These are phyloP conservation scores for Pythium insidiosum DNA, from an alignment of 352 stramenopile genomes.

Conservation along the genomic window DNA sequence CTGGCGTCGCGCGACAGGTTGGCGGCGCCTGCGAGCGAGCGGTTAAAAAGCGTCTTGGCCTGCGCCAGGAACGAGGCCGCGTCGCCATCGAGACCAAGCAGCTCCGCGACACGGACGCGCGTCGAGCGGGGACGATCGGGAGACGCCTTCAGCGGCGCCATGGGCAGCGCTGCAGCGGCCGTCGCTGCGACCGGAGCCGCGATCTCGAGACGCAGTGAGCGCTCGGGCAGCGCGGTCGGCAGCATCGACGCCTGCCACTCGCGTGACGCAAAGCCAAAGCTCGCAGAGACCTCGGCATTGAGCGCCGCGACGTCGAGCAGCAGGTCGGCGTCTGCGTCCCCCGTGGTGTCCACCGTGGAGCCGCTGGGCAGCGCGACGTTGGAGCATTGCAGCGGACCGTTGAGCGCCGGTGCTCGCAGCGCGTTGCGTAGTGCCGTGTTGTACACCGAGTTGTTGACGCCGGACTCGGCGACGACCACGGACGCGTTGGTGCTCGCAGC, in stretches of 20 bases:
- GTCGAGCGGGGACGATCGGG: constrained; percentile 2
- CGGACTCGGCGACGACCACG: constrained; percentile 1
- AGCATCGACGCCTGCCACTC: constrained; percentile 10
- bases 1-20: constrained; percentile 9
- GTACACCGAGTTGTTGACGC: constrained; percentile 3
- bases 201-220: constrained; percentile 2
- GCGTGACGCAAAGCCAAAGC: constrained; percentile 6
- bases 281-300: neutral
- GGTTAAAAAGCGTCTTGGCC: constrained; percentile 3
- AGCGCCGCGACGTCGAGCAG: neutral
- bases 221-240: neutral
- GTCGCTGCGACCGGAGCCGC: neutral
- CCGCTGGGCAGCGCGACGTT: too few relatives aligned
- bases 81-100: constrained; percentile 2
- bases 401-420: neutral
- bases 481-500: constrained; percentile 8
- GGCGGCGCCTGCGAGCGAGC: constrained; percentile 3
- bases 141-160: constrained; percentile 5
- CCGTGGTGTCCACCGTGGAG: constrained; percentile 8
- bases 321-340: constrained; percentile 1
- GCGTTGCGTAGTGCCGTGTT: constrained; percentile 11
- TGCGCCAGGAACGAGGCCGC: constrained; percentile 4
- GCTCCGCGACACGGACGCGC: constrained; percentile 1
- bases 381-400: too few relatives aligned
- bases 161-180: neutral